Conservation (phyloP, 257 asterid genomes). For the Gentiana macrophylla region DNA sequence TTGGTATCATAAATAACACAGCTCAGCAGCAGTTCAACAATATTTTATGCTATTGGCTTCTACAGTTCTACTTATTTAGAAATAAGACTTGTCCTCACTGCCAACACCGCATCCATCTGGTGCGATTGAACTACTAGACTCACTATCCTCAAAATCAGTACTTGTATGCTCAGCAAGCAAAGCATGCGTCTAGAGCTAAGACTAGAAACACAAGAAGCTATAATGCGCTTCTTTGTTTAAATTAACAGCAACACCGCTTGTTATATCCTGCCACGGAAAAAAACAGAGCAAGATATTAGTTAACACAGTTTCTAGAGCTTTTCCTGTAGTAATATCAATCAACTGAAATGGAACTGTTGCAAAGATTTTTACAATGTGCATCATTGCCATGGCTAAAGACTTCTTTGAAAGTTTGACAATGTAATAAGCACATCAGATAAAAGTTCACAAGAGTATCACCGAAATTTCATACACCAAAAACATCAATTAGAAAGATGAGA, state of each 20-base stretch:
- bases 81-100: constrained; percentile 9
- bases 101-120: constrained; percentile 9
- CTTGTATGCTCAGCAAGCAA: constrained; percentile 37
- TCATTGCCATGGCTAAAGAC: constrained; percentile 82
- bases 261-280: constrained; percentile 46
- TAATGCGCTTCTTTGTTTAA: constrained; percentile 16
- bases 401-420: constrained; percentile 30
- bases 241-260: constrained; percentile 35
- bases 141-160: constrained; percentile 32
- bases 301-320: background rate
- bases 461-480: no score
- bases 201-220: constrained; percentile 19
- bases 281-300: background rate
- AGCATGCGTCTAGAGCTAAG: constrained; percentile 19
- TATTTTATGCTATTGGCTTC: background rate
- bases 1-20: background rate
- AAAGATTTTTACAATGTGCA: constrained; percentile 60
- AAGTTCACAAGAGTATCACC: background rate
- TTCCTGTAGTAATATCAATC: background rate
- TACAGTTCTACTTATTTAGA: background rate
- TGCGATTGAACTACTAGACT: constrained; percentile 18
- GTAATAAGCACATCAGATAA: background rate
- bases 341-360: background rate
- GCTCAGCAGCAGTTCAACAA: constrained; percentile 35
- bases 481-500: no score